Conservation (phyloP, 352 stramenopile genomes). For the Paralagenidium karlingii region DNA sequence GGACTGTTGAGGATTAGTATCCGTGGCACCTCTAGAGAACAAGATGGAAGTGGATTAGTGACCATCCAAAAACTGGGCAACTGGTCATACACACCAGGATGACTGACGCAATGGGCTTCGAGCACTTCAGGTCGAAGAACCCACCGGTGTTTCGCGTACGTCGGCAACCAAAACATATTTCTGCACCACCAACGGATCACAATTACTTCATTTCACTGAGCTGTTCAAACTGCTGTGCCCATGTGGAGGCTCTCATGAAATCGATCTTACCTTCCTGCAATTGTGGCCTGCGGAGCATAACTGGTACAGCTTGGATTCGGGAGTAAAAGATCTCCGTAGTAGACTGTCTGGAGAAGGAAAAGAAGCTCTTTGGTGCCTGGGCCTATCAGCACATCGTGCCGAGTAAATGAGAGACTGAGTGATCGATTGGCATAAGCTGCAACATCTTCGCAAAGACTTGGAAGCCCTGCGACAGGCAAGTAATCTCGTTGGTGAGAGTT, state of each 20-base stretch:
- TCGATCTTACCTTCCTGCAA: slow-evolving; percentile 47
- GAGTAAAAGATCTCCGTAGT: slow-evolving; percentile 76
- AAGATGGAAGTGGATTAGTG: not conserved
- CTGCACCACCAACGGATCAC: no score
- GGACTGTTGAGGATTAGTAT: slow-evolving; percentile 83
- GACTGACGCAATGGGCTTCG: slow-evolving; percentile 63
- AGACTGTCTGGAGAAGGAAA: slow-evolving; percentile 82
- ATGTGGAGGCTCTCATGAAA: not conserved
- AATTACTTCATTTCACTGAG: no score
- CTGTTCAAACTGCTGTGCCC: not conserved
- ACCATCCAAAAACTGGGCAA: not conserved
- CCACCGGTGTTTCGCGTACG: slow-evolving; percentile 65
- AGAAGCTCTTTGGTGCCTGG: slow-evolving; percentile 83
- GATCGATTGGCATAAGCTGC: slow-evolving; percentile 43
- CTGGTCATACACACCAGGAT: slow-evolving; percentile 31
- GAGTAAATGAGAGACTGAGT: slow-evolving; percentile 45
- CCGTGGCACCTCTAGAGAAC: slow-evolving; percentile 47
- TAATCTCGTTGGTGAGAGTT: slow-evolving; percentile 79
- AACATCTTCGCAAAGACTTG: slow-evolving; percentile 67
- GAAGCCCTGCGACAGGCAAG: slow-evolving; percentile 60
- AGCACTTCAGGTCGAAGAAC: slow-evolving; percentile 68
- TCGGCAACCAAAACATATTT: slow-evolving; percentile 83
- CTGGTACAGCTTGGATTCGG: slow-evolving; percentile 79
- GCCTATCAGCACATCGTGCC: slow-evolving; percentile 72
- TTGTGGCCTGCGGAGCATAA: slow-evolving; percentile 76